Evolutionary conservation across 2,329 filamentous ascomycete genomes (phyloP).

Genomic region (Colletotrichum sansevieriae): DNA sequence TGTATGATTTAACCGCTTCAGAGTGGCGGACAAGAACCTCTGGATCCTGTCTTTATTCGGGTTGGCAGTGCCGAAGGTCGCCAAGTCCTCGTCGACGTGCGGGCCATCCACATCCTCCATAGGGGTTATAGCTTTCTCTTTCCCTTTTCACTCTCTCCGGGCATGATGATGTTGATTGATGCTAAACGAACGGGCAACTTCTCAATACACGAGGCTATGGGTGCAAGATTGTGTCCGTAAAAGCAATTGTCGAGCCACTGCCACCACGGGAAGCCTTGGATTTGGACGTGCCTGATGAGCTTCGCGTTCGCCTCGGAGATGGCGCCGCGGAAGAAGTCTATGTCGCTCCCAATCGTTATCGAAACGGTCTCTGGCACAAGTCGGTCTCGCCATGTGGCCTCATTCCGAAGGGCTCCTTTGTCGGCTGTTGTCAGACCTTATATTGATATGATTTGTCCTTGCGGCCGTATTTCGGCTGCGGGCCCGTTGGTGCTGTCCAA

Average conservation of each 20-base stretch:
- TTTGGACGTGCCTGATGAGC: neutral
- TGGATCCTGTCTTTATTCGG: too few relatives aligned
- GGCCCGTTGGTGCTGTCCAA: too few relatives aligned
- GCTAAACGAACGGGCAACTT: neutral
- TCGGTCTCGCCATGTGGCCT: neutral
- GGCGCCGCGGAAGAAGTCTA: neutral
- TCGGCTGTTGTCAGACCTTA: too few relatives aligned
- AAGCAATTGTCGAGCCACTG: neutral
- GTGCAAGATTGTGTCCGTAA: neutral
- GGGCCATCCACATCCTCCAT: too few relatives aligned
- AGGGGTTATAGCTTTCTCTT: too few relatives aligned
- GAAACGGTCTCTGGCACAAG: neutral
- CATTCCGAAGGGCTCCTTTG: neutral
- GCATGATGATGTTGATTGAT: neutral
- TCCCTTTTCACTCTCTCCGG: neutral
- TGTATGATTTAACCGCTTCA: too few relatives aligned
- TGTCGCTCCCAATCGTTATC: neutral
- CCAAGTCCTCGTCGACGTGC: too few relatives aligned
- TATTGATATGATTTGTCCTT: too few relatives aligned
- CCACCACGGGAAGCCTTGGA: slow-evolving; percentile 4
- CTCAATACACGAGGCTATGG: neutral
- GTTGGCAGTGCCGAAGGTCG: too few relatives aligned
- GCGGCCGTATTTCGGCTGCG: too few relatives aligned
- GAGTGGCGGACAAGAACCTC: too few relatives aligned
- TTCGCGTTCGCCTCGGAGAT: neutral